Base-by-base conservation (phyloP, 306 rosid species). In the Crotalaria pallida region DNA sequence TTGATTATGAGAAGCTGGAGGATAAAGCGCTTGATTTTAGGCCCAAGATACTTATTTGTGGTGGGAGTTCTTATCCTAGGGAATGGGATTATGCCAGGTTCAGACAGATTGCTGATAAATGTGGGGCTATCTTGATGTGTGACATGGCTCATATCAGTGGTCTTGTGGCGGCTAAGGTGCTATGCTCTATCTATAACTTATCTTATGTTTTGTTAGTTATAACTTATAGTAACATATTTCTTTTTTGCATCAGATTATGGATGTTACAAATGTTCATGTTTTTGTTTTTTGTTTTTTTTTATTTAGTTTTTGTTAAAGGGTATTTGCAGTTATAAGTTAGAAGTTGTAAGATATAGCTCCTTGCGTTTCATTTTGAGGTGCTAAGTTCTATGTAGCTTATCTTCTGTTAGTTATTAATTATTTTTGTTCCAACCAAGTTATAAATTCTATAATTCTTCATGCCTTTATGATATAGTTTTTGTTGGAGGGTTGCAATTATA, bases 61-160 rank as follows among this genome's bases (percentile, higher is more conserved):
- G 98, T 15, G 98, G 92, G 10, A 89, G 96, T 79, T 88, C 96
- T 1, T 92, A 92, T 63, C 96, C 96, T 5, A 71, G 91, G 48
- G 96, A 89, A 69, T 89, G 96, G 96, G 96, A 92, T 69, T 92
- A 88, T 55, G 84, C 74, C 2, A 77, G 86, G 87, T 84, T 86
- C 72, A 82, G 92, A 64, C 81, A 64, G 76, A 76, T 86, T 75
- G 96, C 96, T 12, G 96, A 92, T 82, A 89, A 84, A 81, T 88
- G 96, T 22, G 95, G 95, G 27, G 96, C 91, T 2, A 67, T 80
- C 9, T 76, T 92, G 86, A 88, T 92, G 96, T 92, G 92, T 77
- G 96, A 92, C 70, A 89, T 88, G 91, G 91, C 98, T 77, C 98
- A 92, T 78, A 86, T 92, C 59, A 86, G 98, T 38, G 98, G 96